Evolutionary conservation across 1,284 basidiomycete species (phyloP), one percentile per base, ranked within the genome.

Genomic region (Trichosporon asahii): DNA sequence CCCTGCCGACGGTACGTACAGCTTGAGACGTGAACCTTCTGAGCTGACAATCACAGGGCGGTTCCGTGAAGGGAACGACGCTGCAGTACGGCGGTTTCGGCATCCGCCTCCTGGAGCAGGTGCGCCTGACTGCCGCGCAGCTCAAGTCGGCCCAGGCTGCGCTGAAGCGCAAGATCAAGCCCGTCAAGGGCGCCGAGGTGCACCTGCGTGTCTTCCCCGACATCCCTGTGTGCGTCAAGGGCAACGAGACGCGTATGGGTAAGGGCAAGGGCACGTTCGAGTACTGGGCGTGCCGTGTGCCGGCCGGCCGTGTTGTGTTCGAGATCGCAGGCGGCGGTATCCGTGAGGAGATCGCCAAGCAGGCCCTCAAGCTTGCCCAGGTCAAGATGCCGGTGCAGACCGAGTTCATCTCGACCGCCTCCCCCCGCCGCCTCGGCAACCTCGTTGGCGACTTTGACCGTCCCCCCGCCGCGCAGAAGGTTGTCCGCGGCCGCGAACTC

Each of bases 171-270:
- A 95, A 95, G 81, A 87, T 98, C 72, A 98, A 97, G 84, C 84
- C 90, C 12, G 87, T 98, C 70, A 98, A 98, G 81, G 95, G 95
- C 4, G 88, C 90, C 37, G 91, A 96, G 84, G 89, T 95, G 37
- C 95, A 89, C 82, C 81, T 98, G 83, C 88, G 95, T 29, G 91
- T 98, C 29, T 99, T 98, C 85, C 96, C 96, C 3, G 94, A 98
- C 85, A 90, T 98, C 69, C 95, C 96, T 2, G 94, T 99, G 70
- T 98, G 95, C 85, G 91, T 98, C 70, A 98, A 99, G 89, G 96
- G 96, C 68, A 98, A 98, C 79, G 96, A 99, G 84, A 97, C 95
- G 7, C 92, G 97, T 88, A 99, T 99, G 97, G 96, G 96, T 63
- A 98, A 98, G 85, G 97, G 97, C 70, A 99, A 99, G 84, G 97